Evolutionary conservation across 495 filamentous ascomycete species (phyloP).

Genomic region (Neurospora sp.): DNA sequence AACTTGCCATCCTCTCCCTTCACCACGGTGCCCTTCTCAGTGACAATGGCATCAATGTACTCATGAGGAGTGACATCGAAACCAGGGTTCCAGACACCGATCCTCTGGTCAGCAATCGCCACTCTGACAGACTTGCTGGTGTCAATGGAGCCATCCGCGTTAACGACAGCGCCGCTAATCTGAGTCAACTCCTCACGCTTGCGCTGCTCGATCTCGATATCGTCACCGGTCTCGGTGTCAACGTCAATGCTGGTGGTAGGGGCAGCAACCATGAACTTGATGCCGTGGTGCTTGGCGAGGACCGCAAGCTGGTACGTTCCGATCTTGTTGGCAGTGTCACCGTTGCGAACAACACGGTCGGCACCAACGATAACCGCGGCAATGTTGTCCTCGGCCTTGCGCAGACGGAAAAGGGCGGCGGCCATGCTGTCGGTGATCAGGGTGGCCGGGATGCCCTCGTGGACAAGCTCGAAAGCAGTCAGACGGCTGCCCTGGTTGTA

Average conservation of each 20-base stretch:
- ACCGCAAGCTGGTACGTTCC: conserved; percentile 91
- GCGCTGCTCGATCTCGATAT: conserved; percentile 85
- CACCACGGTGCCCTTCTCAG: conserved; percentile 79
- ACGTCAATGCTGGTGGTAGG: conserved; percentile 92
- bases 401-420: conserved; percentile 59
- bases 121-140: conserved; percentile 52
- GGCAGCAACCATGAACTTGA: conserved; percentile 92
- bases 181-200: conserved; percentile 67
- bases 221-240: conserved; percentile 57
- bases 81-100: conserved; percentile 88
- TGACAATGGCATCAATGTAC: conserved; percentile 89
- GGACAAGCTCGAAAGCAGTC: conserved; percentile 90
- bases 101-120: conserved; percentile 69
- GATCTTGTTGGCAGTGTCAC: conserved; percentile 97
- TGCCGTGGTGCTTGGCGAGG: conserved; percentile 70
- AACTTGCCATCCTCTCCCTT: conserved; percentile 68
- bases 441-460: conserved; percentile 86
- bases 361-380: conserved; percentile 87
- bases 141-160: conserved; percentile 39
- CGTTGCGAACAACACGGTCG: conserved; percentile 90
- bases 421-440: conserved; percentile 97
- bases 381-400: conserved; percentile 49
- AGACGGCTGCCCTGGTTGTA: conserved; percentile 96
- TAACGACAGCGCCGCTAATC: conserved; percentile 61
- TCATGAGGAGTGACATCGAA: conserved; percentile 87